Conservation (phyloP, 2,329 filamentous ascomycete genomes). For the Colletotrichum acutatum region DNA sequence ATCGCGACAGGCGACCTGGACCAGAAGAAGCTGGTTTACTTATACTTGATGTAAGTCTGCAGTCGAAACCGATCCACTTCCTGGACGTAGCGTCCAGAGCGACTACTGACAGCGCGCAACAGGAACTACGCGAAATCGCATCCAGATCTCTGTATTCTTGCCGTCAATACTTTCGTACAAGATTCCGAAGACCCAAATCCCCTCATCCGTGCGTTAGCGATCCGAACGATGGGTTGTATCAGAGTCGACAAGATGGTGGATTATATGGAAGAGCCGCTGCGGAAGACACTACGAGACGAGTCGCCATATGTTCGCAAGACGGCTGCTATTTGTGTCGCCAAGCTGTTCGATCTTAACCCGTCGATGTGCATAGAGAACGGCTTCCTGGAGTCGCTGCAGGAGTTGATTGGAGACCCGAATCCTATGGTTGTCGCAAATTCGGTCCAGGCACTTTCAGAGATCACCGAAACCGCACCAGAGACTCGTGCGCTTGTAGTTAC, state of each 20-base stretch:
- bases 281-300: slow-evolving; percentile 96
- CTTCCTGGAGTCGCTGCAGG: slow-evolving; percentile 92
- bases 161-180: slow-evolving; percentile 99
- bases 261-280: slow-evolving; percentile 98
- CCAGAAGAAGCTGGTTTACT: slow-evolving; percentile 99
- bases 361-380: slow-evolving; percentile 95
- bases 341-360: slow-evolving; percentile 95
- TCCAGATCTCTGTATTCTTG: slow-evolving; percentile 96
- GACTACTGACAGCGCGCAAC: slow-evolving; percentile 37
- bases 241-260: slow-evolving; percentile 99
- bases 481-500: slow-evolving; percentile 88
- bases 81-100: background rate
- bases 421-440: slow-evolving; percentile 99
- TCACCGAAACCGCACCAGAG: slow-evolving; percentile 89
- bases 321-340: slow-evolving; percentile 96
- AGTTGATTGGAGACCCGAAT: slow-evolving; percentile 96
- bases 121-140: slow-evolving; percentile 99
- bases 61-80: slow-evolving; percentile 10
- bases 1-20: slow-evolving; percentile 95
- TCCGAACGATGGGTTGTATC: slow-evolving; percentile 98
- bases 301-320: slow-evolving; percentile 99
- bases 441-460: slow-evolving; percentile 92
- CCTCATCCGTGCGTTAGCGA: slow-evolving; percentile 91
- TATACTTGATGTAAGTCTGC: slow-evolving; percentile 89
- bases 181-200: slow-evolving; percentile 99